These are phyloP conservation scores for Scutellaria galericulata DNA, from an alignment of 257 asterid genomes.

Conservation along the genomic window DNA sequence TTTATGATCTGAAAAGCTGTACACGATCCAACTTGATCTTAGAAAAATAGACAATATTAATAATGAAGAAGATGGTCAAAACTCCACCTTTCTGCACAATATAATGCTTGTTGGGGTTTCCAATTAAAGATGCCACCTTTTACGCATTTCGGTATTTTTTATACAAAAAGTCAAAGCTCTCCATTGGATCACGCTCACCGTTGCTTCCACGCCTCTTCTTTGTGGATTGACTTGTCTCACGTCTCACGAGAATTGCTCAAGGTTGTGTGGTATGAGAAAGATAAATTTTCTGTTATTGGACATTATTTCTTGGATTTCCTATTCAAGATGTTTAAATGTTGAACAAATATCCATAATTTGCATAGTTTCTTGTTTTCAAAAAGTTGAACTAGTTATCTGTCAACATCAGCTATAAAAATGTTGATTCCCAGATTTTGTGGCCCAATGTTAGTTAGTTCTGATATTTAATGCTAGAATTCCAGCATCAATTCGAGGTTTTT, in stretches of 20 bases:
- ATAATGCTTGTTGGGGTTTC: slow-evolving; percentile 11
- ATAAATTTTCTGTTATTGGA: not conserved
- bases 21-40: not conserved
- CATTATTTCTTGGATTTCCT: too few relatives aligned
- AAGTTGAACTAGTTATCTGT: not conserved
- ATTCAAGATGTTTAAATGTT: not conserved
- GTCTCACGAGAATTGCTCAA: too few relatives aligned
- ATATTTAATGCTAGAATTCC: too few relatives aligned
- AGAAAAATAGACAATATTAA: too few relatives aligned
- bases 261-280: not conserved
- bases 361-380: not conserved
- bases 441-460: not conserved
- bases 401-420: not conserved
- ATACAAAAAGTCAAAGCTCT: not conserved
- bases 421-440: not conserved
- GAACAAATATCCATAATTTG: not conserved
- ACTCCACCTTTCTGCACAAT: slow-evolving; percentile 1
- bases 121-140: slow-evolving; percentile 15
- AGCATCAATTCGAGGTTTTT: too few relatives aligned
- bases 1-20: not conserved
- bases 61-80: slow-evolving; percentile 10
- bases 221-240: too few relatives aligned
- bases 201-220: too few relatives aligned
- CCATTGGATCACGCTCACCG: too few relatives aligned
- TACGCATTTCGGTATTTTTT: not conserved